These are phyloP conservation scores for Corymbia citriodora DNA, from an alignment of 441 rosid genomes.

Conservation along the genomic window DNA sequence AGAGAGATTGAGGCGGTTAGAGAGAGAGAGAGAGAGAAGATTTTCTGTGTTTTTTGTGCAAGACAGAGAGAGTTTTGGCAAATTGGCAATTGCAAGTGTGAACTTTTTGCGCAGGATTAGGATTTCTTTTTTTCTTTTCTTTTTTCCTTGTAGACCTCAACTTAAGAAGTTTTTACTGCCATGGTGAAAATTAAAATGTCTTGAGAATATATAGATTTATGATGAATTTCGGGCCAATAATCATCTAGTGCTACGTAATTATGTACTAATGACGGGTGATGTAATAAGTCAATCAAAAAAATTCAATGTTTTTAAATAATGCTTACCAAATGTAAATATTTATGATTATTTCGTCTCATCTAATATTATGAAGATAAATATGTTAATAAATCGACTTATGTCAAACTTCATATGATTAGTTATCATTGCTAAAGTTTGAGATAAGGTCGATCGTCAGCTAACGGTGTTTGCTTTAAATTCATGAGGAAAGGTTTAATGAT, in stretches of 20 bases:
- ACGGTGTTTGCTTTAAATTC: not conserved
- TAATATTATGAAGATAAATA: not conserved
- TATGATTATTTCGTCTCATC: not conserved
- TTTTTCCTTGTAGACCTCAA: not conserved
- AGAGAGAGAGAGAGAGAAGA: not conserved
- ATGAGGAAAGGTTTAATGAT: not conserved
- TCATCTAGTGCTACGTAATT: not conserved
- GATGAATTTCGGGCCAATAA: not conserved
- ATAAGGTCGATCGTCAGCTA: accelerated
- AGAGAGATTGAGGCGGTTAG: not conserved
- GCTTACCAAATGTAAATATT: not conserved
- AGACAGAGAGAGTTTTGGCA: not conserved
- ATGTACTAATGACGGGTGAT: not conserved
- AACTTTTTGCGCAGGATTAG: not conserved
- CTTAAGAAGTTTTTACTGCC: not conserved
- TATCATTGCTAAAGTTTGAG: not conserved
- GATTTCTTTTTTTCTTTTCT: no score
- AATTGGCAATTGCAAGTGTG: not conserved
- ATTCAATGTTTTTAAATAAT: not conserved
- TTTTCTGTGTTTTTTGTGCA: not conserved
- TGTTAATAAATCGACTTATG: accelerated
- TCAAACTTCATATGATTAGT: not conserved
- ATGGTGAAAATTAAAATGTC: not conserved
- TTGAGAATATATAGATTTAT: not conserved
- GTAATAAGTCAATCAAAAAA: not conserved